Conservation (phyloP, 495 filamentous ascomycete genomes). For the Penicillium goetzii region DNA sequence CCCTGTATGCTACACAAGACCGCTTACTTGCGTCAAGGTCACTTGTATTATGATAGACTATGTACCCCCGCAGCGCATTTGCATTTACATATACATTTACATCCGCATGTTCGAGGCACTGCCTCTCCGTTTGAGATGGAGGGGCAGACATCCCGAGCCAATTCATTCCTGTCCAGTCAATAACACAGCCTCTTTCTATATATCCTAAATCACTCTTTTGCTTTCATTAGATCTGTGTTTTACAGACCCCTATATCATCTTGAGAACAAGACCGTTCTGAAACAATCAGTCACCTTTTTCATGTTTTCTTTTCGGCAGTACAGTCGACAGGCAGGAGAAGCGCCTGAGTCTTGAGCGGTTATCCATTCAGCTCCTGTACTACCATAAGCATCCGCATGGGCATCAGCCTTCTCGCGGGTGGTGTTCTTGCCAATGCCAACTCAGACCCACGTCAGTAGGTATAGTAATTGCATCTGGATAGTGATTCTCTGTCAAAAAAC, state of each 20-base stretch:
- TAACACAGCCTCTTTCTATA: neutral
- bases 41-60: slow-evolving; percentile 6
- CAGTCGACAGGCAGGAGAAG: neutral
- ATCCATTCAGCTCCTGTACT: slow-evolving; percentile 22
- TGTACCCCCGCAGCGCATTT: neutral
- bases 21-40: slow-evolving; percentile 3
- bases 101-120: slow-evolving; percentile 4
- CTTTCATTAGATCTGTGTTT: no score
- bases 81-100: neutral
- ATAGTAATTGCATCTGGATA: neutral
- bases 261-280: neutral
- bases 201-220: no score
- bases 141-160: neutral
- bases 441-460: neutral
- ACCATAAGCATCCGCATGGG: slow-evolving; percentile 16
- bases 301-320: neutral
- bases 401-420: neutral
- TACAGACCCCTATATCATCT: no score
- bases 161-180: neutral
- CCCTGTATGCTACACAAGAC: neutral
- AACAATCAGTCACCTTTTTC: neutral
- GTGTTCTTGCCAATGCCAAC: neutral
- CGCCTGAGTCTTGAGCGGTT: neutral
- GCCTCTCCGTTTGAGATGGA: slow-evolving; percentile 3
- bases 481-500: neutral